These are phyloP conservation scores for Chaetoceros muelleri DNA, from an alignment of 108 stramenopile species.

Conservation along the genomic window DNA sequence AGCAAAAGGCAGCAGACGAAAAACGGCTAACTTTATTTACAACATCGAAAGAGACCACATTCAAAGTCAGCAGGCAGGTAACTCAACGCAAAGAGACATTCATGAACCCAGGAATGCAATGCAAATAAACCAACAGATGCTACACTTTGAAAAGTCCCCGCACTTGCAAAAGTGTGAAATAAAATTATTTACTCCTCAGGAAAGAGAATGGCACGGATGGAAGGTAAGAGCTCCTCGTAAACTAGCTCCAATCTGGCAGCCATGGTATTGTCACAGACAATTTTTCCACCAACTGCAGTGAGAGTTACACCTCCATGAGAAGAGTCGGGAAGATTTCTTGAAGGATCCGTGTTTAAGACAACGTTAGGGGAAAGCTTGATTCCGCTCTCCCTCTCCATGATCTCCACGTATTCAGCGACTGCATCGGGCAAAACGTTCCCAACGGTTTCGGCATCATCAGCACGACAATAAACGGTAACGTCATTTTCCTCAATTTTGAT, in stretches of 20 bases:
- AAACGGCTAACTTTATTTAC: too few species aligned
- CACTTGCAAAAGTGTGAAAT: too few species aligned
- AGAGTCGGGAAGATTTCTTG: constrained; percentile 58
- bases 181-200: constrained; percentile 39
- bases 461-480: constrained; percentile 80
- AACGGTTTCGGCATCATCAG: constrained; percentile 75
- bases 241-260: constrained; percentile 77
- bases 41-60: too few species aligned
- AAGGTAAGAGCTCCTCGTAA: constrained; percentile 90
- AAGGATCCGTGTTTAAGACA: constrained; percentile 56
- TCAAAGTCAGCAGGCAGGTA: too few species aligned
- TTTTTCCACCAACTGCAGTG: constrained; percentile 83
- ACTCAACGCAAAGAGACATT: too few species aligned
- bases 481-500: constrained; percentile 98
- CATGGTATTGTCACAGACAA: constrained; percentile 97
- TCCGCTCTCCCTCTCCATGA: constrained; percentile 86
- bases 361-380: constrained; percentile 76
- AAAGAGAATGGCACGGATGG: constrained; percentile 88
- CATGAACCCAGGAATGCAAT: too few species aligned
- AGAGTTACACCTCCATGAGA: constrained; percentile 88
- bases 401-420: constrained; percentile 81
- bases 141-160: too few species aligned
- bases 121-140: too few species aligned
- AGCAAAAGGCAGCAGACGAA: too few species aligned
- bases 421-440: constrained; percentile 71